Conservation (phyloP, 2,329 filamentous ascomycete genomes). For the Seiridium cupressi region DNA sequence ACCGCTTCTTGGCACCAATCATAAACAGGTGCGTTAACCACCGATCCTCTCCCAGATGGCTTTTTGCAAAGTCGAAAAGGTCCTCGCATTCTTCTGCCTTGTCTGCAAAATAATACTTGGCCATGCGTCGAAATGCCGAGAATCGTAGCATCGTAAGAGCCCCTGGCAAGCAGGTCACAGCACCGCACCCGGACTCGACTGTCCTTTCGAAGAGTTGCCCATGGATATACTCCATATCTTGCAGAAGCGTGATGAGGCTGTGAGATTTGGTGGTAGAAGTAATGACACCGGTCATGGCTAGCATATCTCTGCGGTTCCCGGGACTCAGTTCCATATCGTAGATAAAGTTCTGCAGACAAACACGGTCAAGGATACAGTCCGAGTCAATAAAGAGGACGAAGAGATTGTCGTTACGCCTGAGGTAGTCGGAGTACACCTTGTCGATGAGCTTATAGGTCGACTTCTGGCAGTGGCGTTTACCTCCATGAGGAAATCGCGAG, state of each 20-base stretch:
- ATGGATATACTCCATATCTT: conserved; percentile 98
- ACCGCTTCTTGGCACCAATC: conserved; percentile 89
- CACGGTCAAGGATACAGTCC: conserved; percentile 87
- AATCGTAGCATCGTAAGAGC: conserved; percentile 95
- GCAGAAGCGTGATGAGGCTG: conserved; percentile 84
- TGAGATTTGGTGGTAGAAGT: conserved; percentile 89
- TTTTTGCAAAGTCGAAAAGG: conserved; percentile 94
- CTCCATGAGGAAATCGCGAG: conserved; percentile 88
- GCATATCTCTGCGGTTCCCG: conserved; percentile 86
- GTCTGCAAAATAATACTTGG: conserved; percentile 97
- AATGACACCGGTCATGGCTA: conserved; percentile 97
- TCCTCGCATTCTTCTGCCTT: conserved; percentile 95
- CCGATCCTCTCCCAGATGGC: conserved; percentile 89
- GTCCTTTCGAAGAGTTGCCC: conserved; percentile 95
- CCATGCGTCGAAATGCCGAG: conserved; percentile 94
- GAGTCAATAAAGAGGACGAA: conserved; percentile 98
- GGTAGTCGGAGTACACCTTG: conserved; percentile 83
- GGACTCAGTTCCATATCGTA: conserved; percentile 98
- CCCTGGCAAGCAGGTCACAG: conserved; percentile 91
- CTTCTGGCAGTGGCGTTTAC: conserved; percentile 93
- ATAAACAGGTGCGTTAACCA: conserved; percentile 99
- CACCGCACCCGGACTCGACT: conserved; percentile 89
- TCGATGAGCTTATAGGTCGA: conserved; percentile 90
- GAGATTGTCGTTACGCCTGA: conserved; percentile 84
- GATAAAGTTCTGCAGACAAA: conserved; percentile 95